Percentiles rank a stretch among this genome's conserved stretches.
Conservation (phyloP, 257 asterid species). For the Leptodermis oblonga region DNA sequence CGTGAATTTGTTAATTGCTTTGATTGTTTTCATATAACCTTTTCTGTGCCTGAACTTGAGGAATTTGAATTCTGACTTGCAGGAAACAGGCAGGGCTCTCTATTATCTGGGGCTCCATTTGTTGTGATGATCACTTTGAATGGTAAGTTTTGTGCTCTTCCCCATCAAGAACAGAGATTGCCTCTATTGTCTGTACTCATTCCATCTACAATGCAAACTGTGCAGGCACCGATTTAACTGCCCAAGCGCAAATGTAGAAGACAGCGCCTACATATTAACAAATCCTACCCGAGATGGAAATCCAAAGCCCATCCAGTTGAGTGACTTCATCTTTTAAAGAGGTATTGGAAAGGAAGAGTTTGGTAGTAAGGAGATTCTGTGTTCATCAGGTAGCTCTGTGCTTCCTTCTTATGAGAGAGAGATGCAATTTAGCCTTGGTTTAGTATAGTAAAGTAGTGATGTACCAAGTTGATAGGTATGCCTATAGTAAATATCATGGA, state of each 20-base stretch:
- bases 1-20: too few species aligned
- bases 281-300: constrained; percentile 23
- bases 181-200: background rate
- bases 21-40: too few species aligned
- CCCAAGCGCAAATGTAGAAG: constrained; percentile 57
- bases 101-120: constrained; percentile 69
- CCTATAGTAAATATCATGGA: too few species aligned
- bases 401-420: background rate
- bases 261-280: constrained; percentile 50
- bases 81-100: constrained; percentile 82
- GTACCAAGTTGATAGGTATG: too few species aligned
- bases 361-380: background rate
- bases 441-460: too few species aligned
- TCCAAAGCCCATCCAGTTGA: constrained; percentile 37
- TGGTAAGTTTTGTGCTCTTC: constrained; percentile 42
- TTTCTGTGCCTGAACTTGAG: too few species aligned
- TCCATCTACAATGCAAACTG: constrained; percentile 2
- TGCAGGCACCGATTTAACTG: constrained; percentile 89
- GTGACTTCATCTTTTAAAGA: constrained; percentile 67
- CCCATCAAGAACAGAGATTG: background rate
- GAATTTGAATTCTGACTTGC: constrained; percentile 10
- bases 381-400: background rate
- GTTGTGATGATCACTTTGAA: constrained; percentile 92
- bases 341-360: background rate
- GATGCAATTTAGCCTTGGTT: background rate